A percentile compares a stretch with the other conserved stretches of the same genome.
These are phyloP conservation scores for Cladorrhinum samala DNA, from an alignment of 495 filamentous ascomycete genomes.

Conservation along the genomic window DNA sequence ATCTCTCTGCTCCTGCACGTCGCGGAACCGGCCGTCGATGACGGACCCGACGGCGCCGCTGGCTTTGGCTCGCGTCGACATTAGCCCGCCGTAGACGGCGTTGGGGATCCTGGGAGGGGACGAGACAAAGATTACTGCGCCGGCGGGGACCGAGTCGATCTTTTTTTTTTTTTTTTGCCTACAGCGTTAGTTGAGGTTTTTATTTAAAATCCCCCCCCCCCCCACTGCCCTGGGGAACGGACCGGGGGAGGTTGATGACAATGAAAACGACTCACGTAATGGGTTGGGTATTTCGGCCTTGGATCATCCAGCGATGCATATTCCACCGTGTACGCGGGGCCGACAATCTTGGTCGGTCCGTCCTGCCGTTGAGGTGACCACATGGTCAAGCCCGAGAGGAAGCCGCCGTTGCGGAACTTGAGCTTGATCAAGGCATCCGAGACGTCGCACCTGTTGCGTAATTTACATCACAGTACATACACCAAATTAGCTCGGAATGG, in stretches of 20 bases:
- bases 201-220: too few relatives aligned
- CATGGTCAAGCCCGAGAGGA: slow-evolving; percentile 51
- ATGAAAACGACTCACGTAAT: slow-evolving; percentile 52
- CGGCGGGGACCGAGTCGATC: slow-evolving; percentile 49
- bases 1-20: slow-evolving; percentile 54
- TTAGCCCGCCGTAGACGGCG: slow-evolving; percentile 55
- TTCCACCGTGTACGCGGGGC: slow-evolving; percentile 53
- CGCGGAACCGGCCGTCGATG: slow-evolving; percentile 54
- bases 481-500: too few relatives aligned
- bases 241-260: too few relatives aligned
- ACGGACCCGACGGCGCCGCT: slow-evolving; percentile 41
- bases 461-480: too few relatives aligned
- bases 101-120: slow-evolving; percentile 46
- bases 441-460: slow-evolving; percentile 41
- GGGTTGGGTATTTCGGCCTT: slow-evolving; percentile 38
- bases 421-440: slow-evolving; percentile 46
- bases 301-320: slow-evolving; percentile 42
- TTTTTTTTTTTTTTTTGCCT: too few relatives aligned
- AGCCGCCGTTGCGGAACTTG: slow-evolving; percentile 48
- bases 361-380: slow-evolving; percentile 50
- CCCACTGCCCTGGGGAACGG: neutral
- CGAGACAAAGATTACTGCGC: slow-evolving; percentile 51
- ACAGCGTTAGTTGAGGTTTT: too few relatives aligned
- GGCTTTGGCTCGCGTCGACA: slow-evolving; percentile 49
- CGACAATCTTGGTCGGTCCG: slow-evolving; percentile 48